Evolutionary conservation across 1,284 basidiomycete genomes (phyloP).

Genomic region (Rhodotorula sp.): DNA sequence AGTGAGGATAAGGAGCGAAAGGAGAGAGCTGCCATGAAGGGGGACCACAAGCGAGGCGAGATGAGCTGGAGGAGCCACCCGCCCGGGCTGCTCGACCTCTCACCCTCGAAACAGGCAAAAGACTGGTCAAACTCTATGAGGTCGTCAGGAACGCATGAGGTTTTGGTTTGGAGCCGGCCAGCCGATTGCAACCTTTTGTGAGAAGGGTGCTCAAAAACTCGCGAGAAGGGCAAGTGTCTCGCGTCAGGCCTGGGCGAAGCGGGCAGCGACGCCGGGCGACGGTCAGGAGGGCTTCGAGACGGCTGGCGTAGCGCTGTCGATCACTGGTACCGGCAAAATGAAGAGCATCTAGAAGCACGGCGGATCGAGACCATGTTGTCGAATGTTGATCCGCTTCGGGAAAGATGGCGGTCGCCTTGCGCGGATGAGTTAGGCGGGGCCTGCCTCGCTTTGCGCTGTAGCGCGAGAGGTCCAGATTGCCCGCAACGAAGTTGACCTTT

Average conservation of each 20-base stretch:
- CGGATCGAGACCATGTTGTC: no score
- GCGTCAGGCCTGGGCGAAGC: background rate
- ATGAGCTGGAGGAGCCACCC: slow-evolving; percentile 21
- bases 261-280: background rate
- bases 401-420: no score
- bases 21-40: background rate
- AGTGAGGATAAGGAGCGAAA: background rate
- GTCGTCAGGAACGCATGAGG: background rate
- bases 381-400: no score
- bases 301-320: no score
- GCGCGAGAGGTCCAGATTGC: no score
- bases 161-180: background rate
- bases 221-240: no score
- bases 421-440: no score
- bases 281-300: background rate
- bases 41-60: slow-evolving; percentile 13
- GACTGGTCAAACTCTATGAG: slow-evolving; percentile 16
- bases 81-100: background rate
- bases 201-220: no score
- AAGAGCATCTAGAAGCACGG: no score
- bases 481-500: no score
- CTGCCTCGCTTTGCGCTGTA: no score
- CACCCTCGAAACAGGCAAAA: slow-evolving; percentile 22
- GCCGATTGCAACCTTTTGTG: background rate
- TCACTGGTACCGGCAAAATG: no score